Conservation (phyloP, 2,329 filamentous ascomycete species). For the Emmonsiellopsis sp. region DNA sequence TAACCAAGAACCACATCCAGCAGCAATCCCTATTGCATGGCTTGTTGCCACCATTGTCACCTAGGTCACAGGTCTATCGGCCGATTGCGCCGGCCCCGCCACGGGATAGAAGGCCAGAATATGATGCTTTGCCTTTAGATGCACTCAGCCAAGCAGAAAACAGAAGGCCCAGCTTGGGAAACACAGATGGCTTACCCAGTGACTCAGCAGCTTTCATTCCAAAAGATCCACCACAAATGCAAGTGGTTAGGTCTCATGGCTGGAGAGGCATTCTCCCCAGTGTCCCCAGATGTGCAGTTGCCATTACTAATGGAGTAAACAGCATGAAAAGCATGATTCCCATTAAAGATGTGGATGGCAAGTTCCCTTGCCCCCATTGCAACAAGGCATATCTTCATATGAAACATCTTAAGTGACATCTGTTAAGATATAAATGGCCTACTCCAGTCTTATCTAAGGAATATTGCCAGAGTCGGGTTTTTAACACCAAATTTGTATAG, state of each 20-base stretch:
- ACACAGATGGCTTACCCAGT: slow-evolving; percentile 30
- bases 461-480: no score
- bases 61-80: slow-evolving; percentile 61
- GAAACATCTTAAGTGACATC: slow-evolving; percentile 94
- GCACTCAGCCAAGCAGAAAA: slow-evolving; percentile 51
- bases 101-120: slow-evolving; percentile 39
- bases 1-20: slow-evolving; percentile 31
- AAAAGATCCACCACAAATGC: slow-evolving; percentile 49
- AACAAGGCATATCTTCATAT: slow-evolving; percentile 97
- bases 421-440: slow-evolving; percentile 93
- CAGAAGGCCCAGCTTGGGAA: slow-evolving; percentile 46
- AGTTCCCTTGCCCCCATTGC: slow-evolving; percentile 96
- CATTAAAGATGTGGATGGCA: slow-evolving; percentile 92
- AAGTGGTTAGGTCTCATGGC: slow-evolving; percentile 91
- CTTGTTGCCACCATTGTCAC: slow-evolving; percentile 61
- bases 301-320: slow-evolving; percentile 54
- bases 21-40: slow-evolving; percentile 31
- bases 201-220: slow-evolving; percentile 29
- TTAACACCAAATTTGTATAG: slow-evolving; percentile 42
- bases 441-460: slow-evolving; percentile 2
- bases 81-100: slow-evolving; percentile 65
- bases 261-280: slow-evolving; percentile 88
- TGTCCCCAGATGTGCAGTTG: slow-evolving; percentile 74
- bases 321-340: slow-evolving; percentile 67
- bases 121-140: slow-evolving; percentile 63